These are phyloP conservation scores for Buddleja alternifolia DNA, from an alignment of 257 asterid genomes.

Conservation along the genomic window DNA sequence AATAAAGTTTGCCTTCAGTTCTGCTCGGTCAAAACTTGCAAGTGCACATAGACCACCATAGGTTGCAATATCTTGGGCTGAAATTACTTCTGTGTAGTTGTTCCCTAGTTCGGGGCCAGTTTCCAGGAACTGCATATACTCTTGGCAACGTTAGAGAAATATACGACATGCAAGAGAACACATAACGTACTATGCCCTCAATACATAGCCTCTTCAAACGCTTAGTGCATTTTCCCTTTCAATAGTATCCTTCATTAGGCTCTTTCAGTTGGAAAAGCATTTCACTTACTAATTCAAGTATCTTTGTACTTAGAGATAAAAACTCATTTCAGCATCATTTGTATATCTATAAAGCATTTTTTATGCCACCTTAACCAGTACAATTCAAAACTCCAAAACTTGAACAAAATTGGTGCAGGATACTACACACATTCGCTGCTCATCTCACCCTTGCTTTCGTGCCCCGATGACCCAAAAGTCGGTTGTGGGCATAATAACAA, in stretches of 20 bases:
- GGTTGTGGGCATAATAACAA: conserved; percentile 11
- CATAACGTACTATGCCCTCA: background rate
- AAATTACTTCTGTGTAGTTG: conserved; percentile 81
- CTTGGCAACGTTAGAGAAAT: conserved; percentile 8
- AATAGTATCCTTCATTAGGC: background rate
- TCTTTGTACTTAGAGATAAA: background rate
- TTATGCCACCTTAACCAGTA: background rate
- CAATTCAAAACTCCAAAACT: conserved; percentile 5
- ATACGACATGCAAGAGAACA: too few species aligned
- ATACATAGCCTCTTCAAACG: background rate
- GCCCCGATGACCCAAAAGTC: background rate
- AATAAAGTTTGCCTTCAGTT: conserved; percentile 65
- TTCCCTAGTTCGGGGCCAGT: conserved; percentile 83
- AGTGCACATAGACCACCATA: conserved; percentile 98
- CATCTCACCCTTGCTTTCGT: background rate
- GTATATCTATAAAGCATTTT: background rate
- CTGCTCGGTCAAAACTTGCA: conserved; percentile 95
- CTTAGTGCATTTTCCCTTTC: background rate
- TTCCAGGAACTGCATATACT: conserved; percentile 77
- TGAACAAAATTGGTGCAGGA: too few species aligned
- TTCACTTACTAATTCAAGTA: background rate
- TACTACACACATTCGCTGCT: too few species aligned
- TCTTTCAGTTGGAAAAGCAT: background rate
- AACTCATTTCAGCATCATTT: background rate
- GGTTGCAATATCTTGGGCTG: conserved; percentile 96